Evolutionary conservation across 306 rosid genomes (phyloP).

Genomic region (Corylus heterophylla): DNA sequence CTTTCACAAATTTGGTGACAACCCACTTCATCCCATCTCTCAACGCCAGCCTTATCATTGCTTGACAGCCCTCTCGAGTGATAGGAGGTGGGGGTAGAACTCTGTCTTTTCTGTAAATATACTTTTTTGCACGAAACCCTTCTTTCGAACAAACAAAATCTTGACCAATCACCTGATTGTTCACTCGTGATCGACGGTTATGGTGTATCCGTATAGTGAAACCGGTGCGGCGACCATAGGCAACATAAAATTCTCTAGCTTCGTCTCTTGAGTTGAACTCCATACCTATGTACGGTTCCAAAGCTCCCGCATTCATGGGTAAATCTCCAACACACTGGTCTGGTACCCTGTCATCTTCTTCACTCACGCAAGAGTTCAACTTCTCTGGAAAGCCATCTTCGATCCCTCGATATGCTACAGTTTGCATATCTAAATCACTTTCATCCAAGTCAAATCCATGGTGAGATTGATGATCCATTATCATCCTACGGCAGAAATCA

Average conservation of each 20-base stretch:
- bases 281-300: constrained; percentile 57
- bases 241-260: constrained; percentile 68
- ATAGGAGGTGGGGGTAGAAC: constrained; percentile 73
- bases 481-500: constrained; percentile 31
- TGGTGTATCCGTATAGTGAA: constrained; percentile 74
- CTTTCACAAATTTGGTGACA: constrained; percentile 69
- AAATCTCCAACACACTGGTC: constrained; percentile 43
- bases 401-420: constrained; percentile 39
- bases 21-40: constrained; percentile 71
- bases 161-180: constrained; percentile 70
- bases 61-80: constrained; percentile 77
- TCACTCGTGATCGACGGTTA: constrained; percentile 73
- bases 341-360: constrained; percentile 35
- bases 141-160: constrained; percentile 81
- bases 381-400: constrained; percentile 37
- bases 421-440: constrained; percentile 54
- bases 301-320: constrained; percentile 40
- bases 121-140: constrained; percentile 76
- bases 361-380: constrained; percentile 41
- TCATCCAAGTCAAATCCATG: constrained; percentile 55
- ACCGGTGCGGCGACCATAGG: constrained; percentile 60
- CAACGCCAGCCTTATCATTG: constrained; percentile 69
- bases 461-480: constrained; percentile 49
- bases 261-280: constrained; percentile 72
- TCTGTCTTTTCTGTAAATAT: constrained; percentile 68